phyloP scores from a whole-genome alignment of 371 early-diverging fungal species.

The Spiromyces aspiralis region DNA sequence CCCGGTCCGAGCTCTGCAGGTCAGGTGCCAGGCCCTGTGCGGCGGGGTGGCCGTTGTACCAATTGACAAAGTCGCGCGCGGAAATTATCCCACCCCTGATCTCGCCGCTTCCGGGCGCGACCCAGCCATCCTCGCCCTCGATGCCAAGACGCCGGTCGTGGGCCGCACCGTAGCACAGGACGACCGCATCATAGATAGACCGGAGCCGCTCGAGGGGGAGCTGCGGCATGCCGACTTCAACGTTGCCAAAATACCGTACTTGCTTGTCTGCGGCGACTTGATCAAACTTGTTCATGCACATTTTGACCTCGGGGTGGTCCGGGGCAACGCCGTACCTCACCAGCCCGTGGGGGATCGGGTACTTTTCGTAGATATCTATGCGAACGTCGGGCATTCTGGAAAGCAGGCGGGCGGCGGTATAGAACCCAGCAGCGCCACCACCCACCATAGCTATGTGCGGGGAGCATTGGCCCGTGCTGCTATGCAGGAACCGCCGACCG shows the following conservation, averaged over 20 bases:
- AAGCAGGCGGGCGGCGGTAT: constrained; percentile 69
- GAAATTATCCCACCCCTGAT: constrained; percentile 41
- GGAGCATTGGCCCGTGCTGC: no score
- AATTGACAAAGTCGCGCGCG: constrained; percentile 79
- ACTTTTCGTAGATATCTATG: constrained; percentile 76
- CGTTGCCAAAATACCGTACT: constrained; percentile 71
- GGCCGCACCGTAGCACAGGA: constrained; percentile 79
- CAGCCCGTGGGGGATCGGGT: constrained; percentile 81
- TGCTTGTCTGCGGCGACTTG: constrained; percentile 49
- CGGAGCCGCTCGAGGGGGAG: constrained; percentile 39
- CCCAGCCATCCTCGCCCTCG: constrained; percentile 27
- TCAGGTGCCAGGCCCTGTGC: constrained; percentile 35
- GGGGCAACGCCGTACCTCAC: constrained; percentile 97
- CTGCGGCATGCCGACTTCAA: constrained; percentile 33
- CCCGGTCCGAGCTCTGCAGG: constrained; percentile 49
- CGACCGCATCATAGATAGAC: constrained; percentile 53
- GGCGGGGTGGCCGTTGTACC: constrained; percentile 88
- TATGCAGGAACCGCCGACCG: no score
- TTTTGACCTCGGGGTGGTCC: constrained; percentile 95
- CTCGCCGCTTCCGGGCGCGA: background rate
- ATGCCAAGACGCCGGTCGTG: constrained; percentile 55
- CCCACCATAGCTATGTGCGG: constrained; percentile 61
- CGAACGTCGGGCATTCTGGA: constrained; percentile 4
- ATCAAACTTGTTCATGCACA: constrained; percentile 74
- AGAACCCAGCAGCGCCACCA: constrained; percentile 87